These are phyloP conservation scores for Aplosporella prunicola DNA, from an alignment of 2,329 filamentous ascomycete genomes.

Conservation along the genomic window DNA sequence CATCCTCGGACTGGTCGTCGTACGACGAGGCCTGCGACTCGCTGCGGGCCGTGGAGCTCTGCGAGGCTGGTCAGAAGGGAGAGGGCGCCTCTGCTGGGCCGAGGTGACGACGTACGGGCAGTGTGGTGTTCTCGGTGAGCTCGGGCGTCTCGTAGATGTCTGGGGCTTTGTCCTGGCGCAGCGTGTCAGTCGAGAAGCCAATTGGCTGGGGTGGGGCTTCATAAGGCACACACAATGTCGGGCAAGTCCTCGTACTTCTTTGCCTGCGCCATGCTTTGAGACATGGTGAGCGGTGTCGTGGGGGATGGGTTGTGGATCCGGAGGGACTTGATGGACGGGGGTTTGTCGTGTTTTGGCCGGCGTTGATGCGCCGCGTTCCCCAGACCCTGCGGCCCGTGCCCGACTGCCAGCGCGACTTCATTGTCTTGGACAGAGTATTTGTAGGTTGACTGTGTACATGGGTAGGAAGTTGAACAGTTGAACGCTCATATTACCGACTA, in stretches of 20 bases:
- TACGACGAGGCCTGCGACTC: conserved; percentile 36
- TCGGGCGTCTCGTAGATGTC: conserved; percentile 97
- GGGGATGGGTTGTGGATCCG: no score
- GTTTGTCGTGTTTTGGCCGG: no score
- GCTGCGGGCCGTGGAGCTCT: conserved; percentile 25
- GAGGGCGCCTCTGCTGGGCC: background rate
- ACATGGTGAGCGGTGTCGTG: conserved; percentile 11
- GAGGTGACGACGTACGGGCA: conserved; percentile 50
- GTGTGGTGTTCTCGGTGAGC: conserved; percentile 78
- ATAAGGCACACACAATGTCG: conserved; percentile 16
- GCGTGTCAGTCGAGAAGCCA: background rate
- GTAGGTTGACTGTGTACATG: no score
- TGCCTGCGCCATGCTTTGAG: no score
- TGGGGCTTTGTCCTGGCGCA: conserved; percentile 61
- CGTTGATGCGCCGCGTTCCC: no score
- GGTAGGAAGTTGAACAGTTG: no score
- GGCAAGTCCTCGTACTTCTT: conserved; percentile 16
- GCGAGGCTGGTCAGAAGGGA: background rate
- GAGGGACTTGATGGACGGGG: no score
- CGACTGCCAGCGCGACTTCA: no score
- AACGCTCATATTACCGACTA: no score
- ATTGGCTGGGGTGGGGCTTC: background rate
- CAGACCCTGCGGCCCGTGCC: no score
- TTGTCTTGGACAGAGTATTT: no score
- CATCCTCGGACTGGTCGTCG: conserved; percentile 50